phyloP scores from a whole-genome alignment of 2,329 filamentous ascomycete genomes.

The Claviceps africana region DNA sequence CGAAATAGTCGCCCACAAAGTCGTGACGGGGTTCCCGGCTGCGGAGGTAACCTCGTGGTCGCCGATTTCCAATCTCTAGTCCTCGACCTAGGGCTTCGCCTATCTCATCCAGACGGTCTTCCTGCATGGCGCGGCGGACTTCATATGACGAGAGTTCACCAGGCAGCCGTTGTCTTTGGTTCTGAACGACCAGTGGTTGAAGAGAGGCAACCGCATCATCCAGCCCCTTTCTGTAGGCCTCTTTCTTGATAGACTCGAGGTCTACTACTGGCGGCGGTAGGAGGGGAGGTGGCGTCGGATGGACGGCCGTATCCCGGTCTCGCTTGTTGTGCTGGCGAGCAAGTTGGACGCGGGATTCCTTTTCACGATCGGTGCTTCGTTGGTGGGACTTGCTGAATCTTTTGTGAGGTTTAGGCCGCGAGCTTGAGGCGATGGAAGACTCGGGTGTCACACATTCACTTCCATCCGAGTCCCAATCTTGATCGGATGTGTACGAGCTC shows the following conservation, averaged over 20 bases:
- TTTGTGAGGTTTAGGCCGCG: slow-evolving; percentile 3
- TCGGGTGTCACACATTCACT: slow-evolving; percentile 9
- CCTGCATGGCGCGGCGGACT: neutral
- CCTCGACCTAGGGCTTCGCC: neutral
- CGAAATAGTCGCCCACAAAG: neutral
- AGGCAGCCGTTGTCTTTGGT: neutral
- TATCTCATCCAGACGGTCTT: neutral
- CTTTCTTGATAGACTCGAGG: neutral
- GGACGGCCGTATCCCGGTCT: neutral
- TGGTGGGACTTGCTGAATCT: slow-evolving; percentile 7
- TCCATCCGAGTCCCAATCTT: slow-evolving; percentile 2
- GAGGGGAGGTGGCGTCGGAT: neutral
- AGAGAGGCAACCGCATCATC: neutral
- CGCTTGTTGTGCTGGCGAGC: neutral
- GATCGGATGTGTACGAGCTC: slow-evolving; percentile 7
- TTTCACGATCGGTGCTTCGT: slow-evolving; percentile 6
- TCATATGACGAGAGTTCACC: neutral
- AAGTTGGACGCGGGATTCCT: slow-evolving; percentile 6
- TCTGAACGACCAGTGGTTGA: neutral
- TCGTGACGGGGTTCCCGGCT: neutral
- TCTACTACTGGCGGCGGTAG: neutral
- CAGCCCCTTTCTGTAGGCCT: neutral
- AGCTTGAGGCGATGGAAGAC: slow-evolving; percentile 10
- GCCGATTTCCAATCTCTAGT: neutral
- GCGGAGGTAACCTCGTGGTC: neutral